Evolutionary conservation across 208 protist genomes (phyloP).

Genomic region (Leishmania aethiopica): DNA sequence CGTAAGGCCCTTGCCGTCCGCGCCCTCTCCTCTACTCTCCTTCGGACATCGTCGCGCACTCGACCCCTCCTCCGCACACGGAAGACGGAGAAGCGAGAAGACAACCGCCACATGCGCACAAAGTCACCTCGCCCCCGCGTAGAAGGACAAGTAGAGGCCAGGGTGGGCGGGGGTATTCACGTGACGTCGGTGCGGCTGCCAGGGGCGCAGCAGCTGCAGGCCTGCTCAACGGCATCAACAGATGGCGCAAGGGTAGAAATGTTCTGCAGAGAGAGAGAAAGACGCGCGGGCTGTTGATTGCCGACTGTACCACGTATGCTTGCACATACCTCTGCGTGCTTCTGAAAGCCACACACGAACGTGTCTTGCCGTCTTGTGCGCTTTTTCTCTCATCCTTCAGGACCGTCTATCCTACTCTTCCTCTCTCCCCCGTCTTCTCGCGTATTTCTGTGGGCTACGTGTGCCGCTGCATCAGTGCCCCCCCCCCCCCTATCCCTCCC

Average conservation of each 20-base stretch:
- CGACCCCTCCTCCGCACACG: neutral
- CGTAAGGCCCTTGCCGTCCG: neutral
- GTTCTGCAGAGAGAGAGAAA: neutral
- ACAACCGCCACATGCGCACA: neutral
- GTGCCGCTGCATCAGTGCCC: neutral
- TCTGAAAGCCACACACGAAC: neutral
- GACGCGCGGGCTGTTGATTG: neutral
- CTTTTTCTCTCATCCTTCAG: neutral
- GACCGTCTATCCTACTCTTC: neutral
- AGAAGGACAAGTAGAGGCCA: neutral
- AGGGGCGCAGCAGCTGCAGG: neutral
- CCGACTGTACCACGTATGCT: neutral
- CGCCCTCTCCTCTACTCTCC: neutral
- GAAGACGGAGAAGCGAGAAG: neutral
- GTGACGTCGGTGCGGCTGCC: neutral
- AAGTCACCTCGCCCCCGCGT: neutral
- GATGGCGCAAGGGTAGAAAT: neutral
- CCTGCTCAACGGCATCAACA: neutral
- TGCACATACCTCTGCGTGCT: neutral
- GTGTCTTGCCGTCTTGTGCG: neutral
- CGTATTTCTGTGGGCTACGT: neutral
- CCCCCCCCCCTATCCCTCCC: neutral
- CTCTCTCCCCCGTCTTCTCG: neutral
- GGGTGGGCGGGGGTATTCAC: neutral
- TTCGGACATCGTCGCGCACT: neutral